Evolutionary conservation across 768 basidiomycete genomes (phyloP).

Genomic region (Ramaria sp.): DNA sequence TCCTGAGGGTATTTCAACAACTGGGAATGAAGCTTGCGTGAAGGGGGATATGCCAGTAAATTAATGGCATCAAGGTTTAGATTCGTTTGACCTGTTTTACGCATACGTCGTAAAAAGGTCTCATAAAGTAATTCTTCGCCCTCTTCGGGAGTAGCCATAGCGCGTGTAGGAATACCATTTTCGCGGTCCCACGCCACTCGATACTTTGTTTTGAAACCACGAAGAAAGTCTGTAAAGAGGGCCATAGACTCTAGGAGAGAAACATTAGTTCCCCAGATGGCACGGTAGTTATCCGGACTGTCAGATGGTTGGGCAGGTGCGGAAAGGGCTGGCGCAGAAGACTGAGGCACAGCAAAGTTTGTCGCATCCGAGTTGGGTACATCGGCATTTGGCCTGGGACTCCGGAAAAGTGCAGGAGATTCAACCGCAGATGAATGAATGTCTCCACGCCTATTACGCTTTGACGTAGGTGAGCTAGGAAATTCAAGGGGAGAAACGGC

Average conservation of each 20-base stretch:
- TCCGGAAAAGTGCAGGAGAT: slow-evolving; percentile 28
- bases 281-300: slow-evolving; percentile 75
- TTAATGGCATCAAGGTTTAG: slow-evolving; percentile 87
- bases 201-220: slow-evolving; percentile 90
- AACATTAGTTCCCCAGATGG: slow-evolving; percentile 98
- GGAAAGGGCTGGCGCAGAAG: slow-evolving; percentile 39
- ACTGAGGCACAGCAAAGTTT: slow-evolving; percentile 43
- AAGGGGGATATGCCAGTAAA: slow-evolving; percentile 74
- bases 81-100: slow-evolving; percentile 85
- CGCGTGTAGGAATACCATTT: slow-evolving; percentile 38
- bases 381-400: slow-evolving; percentile 22
- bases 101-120: slow-evolving; percentile 71
- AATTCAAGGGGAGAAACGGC: slow-evolving; percentile 64
- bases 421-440: slow-evolving; percentile 71
- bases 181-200: slow-evolving; percentile 61
- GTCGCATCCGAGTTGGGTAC: slow-evolving; percentile 43
- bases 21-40: slow-evolving; percentile 73
- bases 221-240: slow-evolving; percentile 78
- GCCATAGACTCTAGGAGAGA: slow-evolving; percentile 87
- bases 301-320: slow-evolving; percentile 52
- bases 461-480: slow-evolving; percentile 59
- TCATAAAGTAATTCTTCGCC: slow-evolving; percentile 69
- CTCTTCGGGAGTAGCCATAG: slow-evolving; percentile 49
- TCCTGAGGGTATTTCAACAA: slow-evolving; percentile 94
- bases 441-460: slow-evolving; percentile 73